A percentile compares a stretch with the other conserved stretches of the same genome.
Conservation (phyloP, 305 asterid species). For the Plantago coronopus region DNA sequence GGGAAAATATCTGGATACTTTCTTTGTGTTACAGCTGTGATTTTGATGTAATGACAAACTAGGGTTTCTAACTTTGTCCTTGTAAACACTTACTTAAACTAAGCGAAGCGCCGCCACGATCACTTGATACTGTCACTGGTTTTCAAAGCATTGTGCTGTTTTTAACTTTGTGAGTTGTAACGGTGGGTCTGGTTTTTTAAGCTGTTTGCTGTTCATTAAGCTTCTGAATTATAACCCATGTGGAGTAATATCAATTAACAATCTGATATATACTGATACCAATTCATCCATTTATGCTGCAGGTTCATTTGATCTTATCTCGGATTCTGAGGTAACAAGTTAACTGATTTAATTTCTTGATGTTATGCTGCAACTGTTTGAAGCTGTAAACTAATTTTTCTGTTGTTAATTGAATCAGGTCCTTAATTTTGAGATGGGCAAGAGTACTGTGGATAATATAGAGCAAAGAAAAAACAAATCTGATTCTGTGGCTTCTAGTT, state of each 20-base stretch:
- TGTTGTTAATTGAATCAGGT: slow-evolving; percentile 22
- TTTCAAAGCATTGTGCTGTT: no score
- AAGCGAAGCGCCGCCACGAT: not conserved
- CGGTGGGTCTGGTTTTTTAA: no score
- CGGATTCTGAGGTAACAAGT: not conserved
- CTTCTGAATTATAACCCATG: no score
- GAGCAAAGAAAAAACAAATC: slow-evolving; percentile 30
- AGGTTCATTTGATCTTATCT: slow-evolving; percentile 3
- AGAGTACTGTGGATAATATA: slow-evolving; percentile 21
- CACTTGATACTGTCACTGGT: not conserved
- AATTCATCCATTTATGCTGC: not conserved
- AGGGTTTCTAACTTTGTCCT: slow-evolving; percentile 34
- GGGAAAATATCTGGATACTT: slow-evolving; percentile 10
- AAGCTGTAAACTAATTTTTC: slow-evolving; percentile 15
- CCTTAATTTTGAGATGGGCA: slow-evolving; percentile 37
- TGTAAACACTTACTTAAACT: not conserved
- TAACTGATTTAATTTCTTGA: slow-evolving; percentile 1
- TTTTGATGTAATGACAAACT: slow-evolving; percentile 18
- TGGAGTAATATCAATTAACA: no score
- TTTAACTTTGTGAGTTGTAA: no score
- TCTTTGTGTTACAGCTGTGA: slow-evolving; percentile 13
- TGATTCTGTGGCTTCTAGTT: slow-evolving; percentile 29
- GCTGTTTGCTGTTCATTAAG: no score
- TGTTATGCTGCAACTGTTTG: slow-evolving; percentile 26
- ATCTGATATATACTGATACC: no score